Evolutionary conservation across 2,329 filamentous ascomycete species (phyloP).

Genomic region (Apiospora hydei): DNA sequence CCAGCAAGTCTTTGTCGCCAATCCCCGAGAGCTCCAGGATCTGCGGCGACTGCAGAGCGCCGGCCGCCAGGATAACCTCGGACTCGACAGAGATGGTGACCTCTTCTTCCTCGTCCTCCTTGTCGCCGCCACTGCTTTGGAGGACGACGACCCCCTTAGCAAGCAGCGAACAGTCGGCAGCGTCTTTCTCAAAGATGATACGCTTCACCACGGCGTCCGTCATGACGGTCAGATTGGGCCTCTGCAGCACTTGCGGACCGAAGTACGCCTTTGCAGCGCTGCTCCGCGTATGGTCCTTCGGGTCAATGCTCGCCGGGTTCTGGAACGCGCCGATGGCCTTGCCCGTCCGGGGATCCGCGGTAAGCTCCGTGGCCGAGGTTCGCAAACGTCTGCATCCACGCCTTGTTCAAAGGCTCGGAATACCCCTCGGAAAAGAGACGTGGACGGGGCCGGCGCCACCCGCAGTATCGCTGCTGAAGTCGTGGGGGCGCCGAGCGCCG

Average conservation of each 20-base stretch:
- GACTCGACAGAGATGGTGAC: slow-evolving; percentile 28
- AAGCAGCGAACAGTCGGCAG: slow-evolving; percentile 36
- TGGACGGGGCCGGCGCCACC: no score
- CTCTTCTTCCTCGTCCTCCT: slow-evolving; percentile 31
- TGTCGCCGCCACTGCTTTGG: background rate
- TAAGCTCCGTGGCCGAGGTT: slow-evolving; percentile 43
- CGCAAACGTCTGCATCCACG: slow-evolving; percentile 48
- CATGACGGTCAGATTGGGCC: slow-evolving; percentile 45
- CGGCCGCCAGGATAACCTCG: slow-evolving; percentile 53
- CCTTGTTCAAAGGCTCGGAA: slow-evolving; percentile 39
- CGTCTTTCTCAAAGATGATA: slow-evolving; percentile 38
- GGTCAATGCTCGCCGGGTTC: slow-evolving; percentile 43
- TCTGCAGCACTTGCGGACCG: slow-evolving; percentile 39
- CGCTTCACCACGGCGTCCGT: slow-evolving; percentile 45
- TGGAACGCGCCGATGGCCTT: slow-evolving; percentile 44
- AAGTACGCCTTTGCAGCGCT: slow-evolving; percentile 45
- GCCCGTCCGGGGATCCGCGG: slow-evolving; percentile 43
- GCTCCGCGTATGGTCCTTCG: slow-evolving; percentile 41
- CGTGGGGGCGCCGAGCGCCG: no score
- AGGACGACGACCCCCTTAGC: slow-evolving; percentile 46
- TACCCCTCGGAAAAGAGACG: slow-evolving; percentile 47
- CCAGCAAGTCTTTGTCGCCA: slow-evolving; percentile 48
- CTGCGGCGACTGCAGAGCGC: slow-evolving; percentile 46
- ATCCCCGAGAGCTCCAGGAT: slow-evolving; percentile 47
- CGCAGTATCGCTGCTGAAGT: no score